These are phyloP conservation scores for Platanthera guangdongensis DNA, from an alignment of 106 monocot genomes.

Conservation along the genomic window DNA sequence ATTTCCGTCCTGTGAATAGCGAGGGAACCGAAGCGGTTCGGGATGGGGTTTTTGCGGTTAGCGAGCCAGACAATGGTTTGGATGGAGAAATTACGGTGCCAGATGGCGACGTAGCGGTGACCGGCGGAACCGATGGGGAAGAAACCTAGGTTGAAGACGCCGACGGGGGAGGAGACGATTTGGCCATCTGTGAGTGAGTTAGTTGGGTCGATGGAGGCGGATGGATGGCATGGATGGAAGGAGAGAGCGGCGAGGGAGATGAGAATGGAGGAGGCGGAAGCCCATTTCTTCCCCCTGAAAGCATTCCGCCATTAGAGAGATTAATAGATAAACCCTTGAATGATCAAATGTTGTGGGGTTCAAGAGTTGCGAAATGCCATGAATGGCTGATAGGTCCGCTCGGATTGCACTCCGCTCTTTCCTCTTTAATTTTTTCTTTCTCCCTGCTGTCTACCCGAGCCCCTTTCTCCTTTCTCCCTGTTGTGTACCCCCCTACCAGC, in stretches of 20 bases:
- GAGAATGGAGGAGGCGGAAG: background rate
- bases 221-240: conserved; percentile 4
- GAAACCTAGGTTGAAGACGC: conserved; percentile 39
- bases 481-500: no score
- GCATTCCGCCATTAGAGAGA: no score
- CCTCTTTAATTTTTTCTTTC: no score
- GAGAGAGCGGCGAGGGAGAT: background rate
- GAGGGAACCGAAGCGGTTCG: background rate
- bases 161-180: background rate
- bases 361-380: no score
- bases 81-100: conserved; percentile 18
- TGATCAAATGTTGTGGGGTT: no score
- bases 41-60: conserved; percentile 22
- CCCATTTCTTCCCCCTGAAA: background rate
- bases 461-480: no score
- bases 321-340: no score
- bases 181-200: conserved; percentile 5
- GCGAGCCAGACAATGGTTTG: conserved; percentile 30
- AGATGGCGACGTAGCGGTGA: conserved; percentile 26
- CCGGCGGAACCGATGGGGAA: conserved; percentile 15
- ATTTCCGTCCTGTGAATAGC: conserved; percentile 8
- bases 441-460: no score
- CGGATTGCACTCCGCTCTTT: no score
- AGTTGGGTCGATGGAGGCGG: conserved; percentile 1
- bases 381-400: no score